Evolutionary conservation across 2,329 filamentous ascomycete species (phyloP), one percentile per base, ranked within the genome.

Genomic region (Trichoderma lentiforme): DNA sequence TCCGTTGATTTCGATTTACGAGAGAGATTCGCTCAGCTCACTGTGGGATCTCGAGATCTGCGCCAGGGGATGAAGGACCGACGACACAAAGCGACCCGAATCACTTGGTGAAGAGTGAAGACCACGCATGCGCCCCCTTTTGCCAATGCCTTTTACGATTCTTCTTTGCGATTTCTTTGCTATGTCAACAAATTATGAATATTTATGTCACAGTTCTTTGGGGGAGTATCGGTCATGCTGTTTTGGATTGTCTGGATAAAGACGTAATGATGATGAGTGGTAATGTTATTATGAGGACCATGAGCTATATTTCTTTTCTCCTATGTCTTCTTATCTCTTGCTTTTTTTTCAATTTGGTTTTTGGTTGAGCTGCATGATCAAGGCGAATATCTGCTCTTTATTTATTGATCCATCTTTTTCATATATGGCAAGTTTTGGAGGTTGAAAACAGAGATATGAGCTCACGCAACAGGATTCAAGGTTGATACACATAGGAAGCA

Each of bases 1-100:
- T 80, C 85, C 0, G 86, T 88, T 24, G 85, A 89, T 73, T 89
- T 90, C 75, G 85, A 89, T 75, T 81, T 90, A 62, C 84, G 86
- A 36, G 81, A 84, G 63, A 84, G 85, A 60, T 81, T 80, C 68
- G 88, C 88, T 5, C 79, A 81, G 11, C 79, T 90, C 30, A 80
- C 83, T 72, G 87, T 88, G 36, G 88, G 88, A n/a, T 87, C 86
- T 9, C 81, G 88, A 53, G 85, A 85, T 7, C 77, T 87, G n/a
- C 82, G 81, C 5, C 82, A 83, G 1, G 86, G 83, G 0, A 79
- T 82, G 69, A 80, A 79, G 1, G 87, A 89, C 74, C 74, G 82
- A 36, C 85, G 86, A 73, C 85, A 83, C 6, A 82, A 82, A n/a
- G 78, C 80, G 53, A 86, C 84, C 15, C 79, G 77, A 53, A 83